Conservation (phyloP, 306 rosid genomes). For the Abrus precatorius region DNA sequence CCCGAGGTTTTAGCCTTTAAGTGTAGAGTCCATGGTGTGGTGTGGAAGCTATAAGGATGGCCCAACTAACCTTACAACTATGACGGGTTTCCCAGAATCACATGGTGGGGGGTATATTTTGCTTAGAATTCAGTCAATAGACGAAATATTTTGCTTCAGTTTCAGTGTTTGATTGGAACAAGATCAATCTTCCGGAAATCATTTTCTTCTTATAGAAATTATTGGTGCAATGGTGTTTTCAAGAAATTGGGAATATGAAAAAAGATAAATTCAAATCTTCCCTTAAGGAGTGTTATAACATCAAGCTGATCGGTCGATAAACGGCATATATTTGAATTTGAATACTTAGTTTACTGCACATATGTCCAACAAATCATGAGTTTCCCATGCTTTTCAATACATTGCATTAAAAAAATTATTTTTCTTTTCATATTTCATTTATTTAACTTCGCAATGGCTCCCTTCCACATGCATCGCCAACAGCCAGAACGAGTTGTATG, state of each 20-base stretch:
- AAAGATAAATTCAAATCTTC: neutral
- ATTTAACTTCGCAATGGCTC: neutral
- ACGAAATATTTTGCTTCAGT: constrained; percentile 48
- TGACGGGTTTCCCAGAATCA: constrained; percentile 42
- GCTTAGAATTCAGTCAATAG: neutral
- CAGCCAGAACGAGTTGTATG: neutral
- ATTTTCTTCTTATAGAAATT: neutral
- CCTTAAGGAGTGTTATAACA: neutral
- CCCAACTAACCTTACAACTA: constrained; percentile 52
- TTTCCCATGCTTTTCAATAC: neutral
- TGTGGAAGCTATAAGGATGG: constrained; percentile 49
- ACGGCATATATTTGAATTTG: neutral
- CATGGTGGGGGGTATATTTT: constrained; percentile 53
- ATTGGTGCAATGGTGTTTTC: constrained; percentile 19
- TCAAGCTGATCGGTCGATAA: neutral
- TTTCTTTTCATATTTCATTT: neutral
- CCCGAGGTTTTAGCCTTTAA: neutral
- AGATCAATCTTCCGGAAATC: too few species aligned
- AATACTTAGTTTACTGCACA: neutral
- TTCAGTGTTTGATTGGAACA: neutral
- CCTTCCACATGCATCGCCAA: constrained; percentile 23
- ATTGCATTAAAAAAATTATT: neutral
- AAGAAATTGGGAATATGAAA: neutral
- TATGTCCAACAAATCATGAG: neutral
- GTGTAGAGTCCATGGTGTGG: neutral